phyloP scores from a whole-genome alignment of 2,329 filamentous ascomycete species.

The Claviceps quebecensis region DNA sequence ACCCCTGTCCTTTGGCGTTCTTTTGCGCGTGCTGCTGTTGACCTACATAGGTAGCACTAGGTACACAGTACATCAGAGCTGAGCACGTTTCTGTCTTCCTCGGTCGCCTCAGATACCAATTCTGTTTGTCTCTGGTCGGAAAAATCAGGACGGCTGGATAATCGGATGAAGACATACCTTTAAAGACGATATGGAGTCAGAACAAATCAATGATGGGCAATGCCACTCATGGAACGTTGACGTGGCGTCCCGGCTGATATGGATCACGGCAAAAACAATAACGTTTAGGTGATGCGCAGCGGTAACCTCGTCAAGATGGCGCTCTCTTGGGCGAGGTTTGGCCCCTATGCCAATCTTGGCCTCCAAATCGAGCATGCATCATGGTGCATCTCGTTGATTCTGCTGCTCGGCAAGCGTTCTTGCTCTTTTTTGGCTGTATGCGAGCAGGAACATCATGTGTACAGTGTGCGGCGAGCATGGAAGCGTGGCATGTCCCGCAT shows the following conservation, averaged over 20 bases:
- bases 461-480: background rate
- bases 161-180: background rate
- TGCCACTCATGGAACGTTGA: background rate
- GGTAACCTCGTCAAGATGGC: background rate
- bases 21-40: conserved; percentile 5
- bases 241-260: background rate
- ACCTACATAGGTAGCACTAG: too few relatives aligned
- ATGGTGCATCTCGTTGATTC: background rate
- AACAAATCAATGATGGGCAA: background rate
- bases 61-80: background rate
- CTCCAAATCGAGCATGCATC: background rate
- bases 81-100: conserved; percentile 6
- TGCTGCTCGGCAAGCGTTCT: too few relatives aligned
- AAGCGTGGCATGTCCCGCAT: background rate
- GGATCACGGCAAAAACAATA: background rate
- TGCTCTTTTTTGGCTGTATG: background rate
- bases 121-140: background rate
- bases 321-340: background rate
- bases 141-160: background rate
- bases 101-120: background rate
- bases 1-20: conserved; percentile 12
- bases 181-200: background rate
- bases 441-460: background rate
- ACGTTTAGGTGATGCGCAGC: background rate
- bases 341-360: background rate